Percentiles rank a stretch among this genome's conserved stretches.
Conservation (phyloP, 2,329 filamentous ascomycete genomes). For the Calonectria pseudoturangicola region DNA sequence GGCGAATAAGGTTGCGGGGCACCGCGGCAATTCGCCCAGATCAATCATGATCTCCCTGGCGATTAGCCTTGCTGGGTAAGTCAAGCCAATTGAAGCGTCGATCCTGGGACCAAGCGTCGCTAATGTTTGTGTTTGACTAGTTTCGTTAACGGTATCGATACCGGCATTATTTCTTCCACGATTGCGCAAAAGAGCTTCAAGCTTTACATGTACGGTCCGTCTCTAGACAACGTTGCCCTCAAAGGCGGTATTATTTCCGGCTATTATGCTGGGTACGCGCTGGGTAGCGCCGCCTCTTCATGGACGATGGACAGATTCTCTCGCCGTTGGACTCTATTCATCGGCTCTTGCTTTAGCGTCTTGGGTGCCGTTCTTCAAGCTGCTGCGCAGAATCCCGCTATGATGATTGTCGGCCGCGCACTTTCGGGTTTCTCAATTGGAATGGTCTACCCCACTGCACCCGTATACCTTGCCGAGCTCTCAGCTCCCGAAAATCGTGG, state of each 20-base stretch:
- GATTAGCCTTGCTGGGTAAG: slow-evolving; percentile 40
- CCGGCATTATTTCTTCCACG: slow-evolving; percentile 40
- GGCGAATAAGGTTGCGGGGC: slow-evolving; percentile 28
- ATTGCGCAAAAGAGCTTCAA: slow-evolving; percentile 40
- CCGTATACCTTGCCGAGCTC: slow-evolving; percentile 63
- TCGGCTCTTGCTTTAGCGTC: slow-evolving; percentile 41
- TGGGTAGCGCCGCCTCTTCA: slow-evolving; percentile 35
- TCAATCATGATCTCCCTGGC: slow-evolving; percentile 38
- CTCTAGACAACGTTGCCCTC: slow-evolving; percentile 32
- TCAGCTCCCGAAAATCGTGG: slow-evolving; percentile 66
- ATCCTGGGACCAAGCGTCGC: background rate
- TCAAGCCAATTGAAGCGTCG: background rate
- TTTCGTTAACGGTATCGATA: slow-evolving; percentile 41
- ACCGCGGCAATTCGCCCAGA: slow-evolving; percentile 39
- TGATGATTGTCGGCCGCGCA: slow-evolving; percentile 64
- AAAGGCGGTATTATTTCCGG: slow-evolving; percentile 39
- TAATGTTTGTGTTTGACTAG: slow-evolving; percentile 8
- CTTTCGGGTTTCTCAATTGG: slow-evolving; percentile 65
- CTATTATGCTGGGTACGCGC: slow-evolving; percentile 37
- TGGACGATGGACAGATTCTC: slow-evolving; percentile 40
- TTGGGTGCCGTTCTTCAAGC: slow-evolving; percentile 65
- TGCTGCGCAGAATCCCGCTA: slow-evolving; percentile 61
- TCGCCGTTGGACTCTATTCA: slow-evolving; percentile 36
- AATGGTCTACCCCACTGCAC: slow-evolving; percentile 55
- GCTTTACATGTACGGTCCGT: slow-evolving; percentile 39